phyloP scores from a whole-genome alignment of 345 rosid species.

The Draba incana region DNA sequence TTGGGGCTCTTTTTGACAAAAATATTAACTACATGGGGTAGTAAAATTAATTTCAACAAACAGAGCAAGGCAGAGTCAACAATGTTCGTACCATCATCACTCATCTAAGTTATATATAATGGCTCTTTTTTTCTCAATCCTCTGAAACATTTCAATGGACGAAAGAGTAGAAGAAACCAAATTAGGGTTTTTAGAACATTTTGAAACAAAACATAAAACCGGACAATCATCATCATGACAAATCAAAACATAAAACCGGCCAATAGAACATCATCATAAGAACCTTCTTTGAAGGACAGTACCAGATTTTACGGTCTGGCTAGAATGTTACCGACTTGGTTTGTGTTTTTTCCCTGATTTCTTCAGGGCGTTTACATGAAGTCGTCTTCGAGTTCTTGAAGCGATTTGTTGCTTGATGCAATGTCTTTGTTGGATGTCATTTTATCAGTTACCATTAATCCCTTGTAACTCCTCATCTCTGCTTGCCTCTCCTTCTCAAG shows the following conservation, averaged over 20 bases:
- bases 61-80: conserved; percentile 16
- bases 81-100: conserved; percentile 15
- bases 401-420: conserved; percentile 75
- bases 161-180: conserved; percentile 24
- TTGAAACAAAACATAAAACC: conserved; percentile 27
- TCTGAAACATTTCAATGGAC: conserved; percentile 34
- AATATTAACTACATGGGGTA: background rate
- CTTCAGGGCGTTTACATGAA: conserved; percentile 66
- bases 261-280: conserved; percentile 12
- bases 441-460: conserved; percentile 90
- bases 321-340: conserved; percentile 25
- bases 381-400: conserved; percentile 97
- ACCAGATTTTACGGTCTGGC: conserved; percentile 26
- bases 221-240: conserved; percentile 35
- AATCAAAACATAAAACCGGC: too few relatives aligned
- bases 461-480: conserved; percentile 95
- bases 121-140: conserved; percentile 4
- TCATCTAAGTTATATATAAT: background rate
- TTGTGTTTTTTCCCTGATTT: conserved; percentile 13
- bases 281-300: conserved; percentile 38
- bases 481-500: conserved; percentile 92
- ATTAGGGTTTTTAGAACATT: conserved; percentile 27
- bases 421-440: conserved; percentile 97
- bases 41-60: background rate
- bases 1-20: background rate